phyloP scores from a whole-genome alignment of 2,329 filamentous ascomycete genomes.

The Rhexocercosporidium sp. region DNA sequence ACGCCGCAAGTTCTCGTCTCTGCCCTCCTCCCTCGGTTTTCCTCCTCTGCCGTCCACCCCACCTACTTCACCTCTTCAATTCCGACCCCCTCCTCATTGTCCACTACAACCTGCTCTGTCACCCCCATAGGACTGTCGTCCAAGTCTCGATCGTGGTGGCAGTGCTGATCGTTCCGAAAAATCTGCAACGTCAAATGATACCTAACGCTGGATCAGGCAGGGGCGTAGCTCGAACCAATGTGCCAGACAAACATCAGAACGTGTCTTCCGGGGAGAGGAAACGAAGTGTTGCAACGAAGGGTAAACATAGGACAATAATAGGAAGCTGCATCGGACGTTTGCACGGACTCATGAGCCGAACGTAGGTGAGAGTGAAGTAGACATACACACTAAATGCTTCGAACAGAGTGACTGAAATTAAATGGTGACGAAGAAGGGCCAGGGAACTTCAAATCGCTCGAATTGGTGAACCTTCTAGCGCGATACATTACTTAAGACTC shows the following conservation, averaged over 20 bases:
- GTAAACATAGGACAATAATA: background rate
- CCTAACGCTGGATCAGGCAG: no score
- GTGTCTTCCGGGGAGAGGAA: background rate
- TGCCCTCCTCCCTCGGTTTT: conserved; percentile 6
- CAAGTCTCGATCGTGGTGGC: background rate
- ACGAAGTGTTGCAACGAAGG: background rate
- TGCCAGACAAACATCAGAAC: background rate
- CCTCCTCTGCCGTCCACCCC: conserved; percentile 1
- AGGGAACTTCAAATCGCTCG: background rate
- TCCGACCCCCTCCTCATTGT: conserved; percentile 3
- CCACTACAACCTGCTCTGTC: conserved; percentile 17
- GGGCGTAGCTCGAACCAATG: background rate
- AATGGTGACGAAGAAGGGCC: background rate
- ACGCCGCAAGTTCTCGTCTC: conserved; percentile 10
- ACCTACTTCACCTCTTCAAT: background rate
- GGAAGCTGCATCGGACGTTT: background rate
- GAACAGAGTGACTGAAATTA: background rate
- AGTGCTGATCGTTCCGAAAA: background rate
- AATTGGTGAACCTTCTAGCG: background rate
- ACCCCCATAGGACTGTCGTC: background rate
- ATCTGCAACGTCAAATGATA: background rate
- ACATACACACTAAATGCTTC: background rate
- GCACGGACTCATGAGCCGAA: background rate
- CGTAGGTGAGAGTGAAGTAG: background rate
- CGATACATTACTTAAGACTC: background rate